phyloP scores from a whole-genome alignment of 139 green algal genomes.

The Volvox reticuliferus region DNA sequence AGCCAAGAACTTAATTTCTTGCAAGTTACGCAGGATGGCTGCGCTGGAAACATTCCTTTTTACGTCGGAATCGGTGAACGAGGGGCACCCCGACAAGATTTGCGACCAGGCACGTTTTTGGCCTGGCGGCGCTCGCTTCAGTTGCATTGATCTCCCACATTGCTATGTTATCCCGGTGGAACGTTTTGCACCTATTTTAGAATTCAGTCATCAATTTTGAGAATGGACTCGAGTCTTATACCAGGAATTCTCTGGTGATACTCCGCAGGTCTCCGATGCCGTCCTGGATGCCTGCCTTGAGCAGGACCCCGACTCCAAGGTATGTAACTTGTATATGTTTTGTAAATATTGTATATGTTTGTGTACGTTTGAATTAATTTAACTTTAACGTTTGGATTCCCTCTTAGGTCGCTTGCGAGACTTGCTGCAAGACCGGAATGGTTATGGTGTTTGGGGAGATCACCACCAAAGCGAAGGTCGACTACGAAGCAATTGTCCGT shows the following conservation, averaged over 20 bases:
- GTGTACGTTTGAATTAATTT: neutral
- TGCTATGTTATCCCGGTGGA: no score
- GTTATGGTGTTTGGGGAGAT: slow-evolving; percentile 99
- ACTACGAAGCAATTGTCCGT: slow-evolving; percentile 96
- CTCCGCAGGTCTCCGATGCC: slow-evolving; percentile 94
- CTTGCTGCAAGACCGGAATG: slow-evolving; percentile 97
- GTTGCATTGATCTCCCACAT: neutral
- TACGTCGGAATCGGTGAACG: slow-evolving; percentile 95
- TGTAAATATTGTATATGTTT: neutral
- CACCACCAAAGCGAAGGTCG: slow-evolving; percentile 98
- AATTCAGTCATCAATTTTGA: no score
- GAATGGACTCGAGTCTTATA: neutral
- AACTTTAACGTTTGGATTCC: neutral
- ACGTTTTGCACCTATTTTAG: no score
- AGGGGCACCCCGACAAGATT: slow-evolving; percentile 97
- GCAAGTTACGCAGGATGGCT: slow-evolving; percentile 26
- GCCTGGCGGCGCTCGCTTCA: neutral
- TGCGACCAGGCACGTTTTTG: slow-evolving; percentile 78
- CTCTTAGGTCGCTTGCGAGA: slow-evolving; percentile 95
- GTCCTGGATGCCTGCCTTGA: slow-evolving; percentile 98
- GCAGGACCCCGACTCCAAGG: slow-evolving; percentile 96
- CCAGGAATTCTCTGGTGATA: neutral
- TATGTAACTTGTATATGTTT: slow-evolving; percentile 60
- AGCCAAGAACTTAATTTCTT: no score
- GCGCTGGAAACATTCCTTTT: slow-evolving; percentile 91